Percentiles rank a stretch among this genome's conserved stretches.
Conservation (phyloP, 805 yeast genomes). For the Cyberlindnera mrakii region DNA sequence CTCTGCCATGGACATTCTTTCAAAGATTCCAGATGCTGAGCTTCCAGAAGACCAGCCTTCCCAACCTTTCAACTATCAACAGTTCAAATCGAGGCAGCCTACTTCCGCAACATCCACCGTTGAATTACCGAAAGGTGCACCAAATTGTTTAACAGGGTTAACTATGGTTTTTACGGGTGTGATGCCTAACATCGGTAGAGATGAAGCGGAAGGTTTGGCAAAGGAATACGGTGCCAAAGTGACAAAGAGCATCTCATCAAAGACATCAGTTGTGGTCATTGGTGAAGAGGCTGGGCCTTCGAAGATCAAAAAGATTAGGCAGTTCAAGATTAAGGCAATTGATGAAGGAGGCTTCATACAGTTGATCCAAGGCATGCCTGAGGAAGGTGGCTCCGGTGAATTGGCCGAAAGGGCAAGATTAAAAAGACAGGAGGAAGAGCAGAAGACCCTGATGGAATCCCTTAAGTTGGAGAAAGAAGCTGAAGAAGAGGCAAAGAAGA, state of each 20-base stretch:
- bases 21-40: constrained; percentile 68
- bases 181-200: constrained; percentile 73
- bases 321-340: constrained; percentile 70
- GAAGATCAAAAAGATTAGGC: constrained; percentile 77
- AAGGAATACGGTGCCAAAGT: constrained; percentile 88
- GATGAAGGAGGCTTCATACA: constrained; percentile 81
- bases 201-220: constrained; percentile 68
- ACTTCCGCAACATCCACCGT: constrained; percentile 29
- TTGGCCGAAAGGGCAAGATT: constrained; percentile 67
- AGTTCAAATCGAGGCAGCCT: constrained; percentile 44
- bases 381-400: constrained; percentile 84
- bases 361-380: constrained; percentile 74
- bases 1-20: constrained; percentile 51
- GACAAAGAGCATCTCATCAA: constrained; percentile 76
- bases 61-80: constrained; percentile 53
- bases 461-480: constrained; percentile 40
- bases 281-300: constrained; percentile 97
- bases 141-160: constrained; percentile 81
- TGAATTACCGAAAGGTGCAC: constrained; percentile 74
- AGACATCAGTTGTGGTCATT: constrained; percentile 81
- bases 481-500: constrained; percentile 29
- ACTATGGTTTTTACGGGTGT: constrained; percentile 93
- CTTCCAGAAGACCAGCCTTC: constrained; percentile 37
- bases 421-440: constrained; percentile 67
- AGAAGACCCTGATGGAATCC: constrained; percentile 46